Evolutionary conservation across 1,284 basidiomycete genomes (phyloP).

Genomic region (Dichomitus squalens): DNA sequence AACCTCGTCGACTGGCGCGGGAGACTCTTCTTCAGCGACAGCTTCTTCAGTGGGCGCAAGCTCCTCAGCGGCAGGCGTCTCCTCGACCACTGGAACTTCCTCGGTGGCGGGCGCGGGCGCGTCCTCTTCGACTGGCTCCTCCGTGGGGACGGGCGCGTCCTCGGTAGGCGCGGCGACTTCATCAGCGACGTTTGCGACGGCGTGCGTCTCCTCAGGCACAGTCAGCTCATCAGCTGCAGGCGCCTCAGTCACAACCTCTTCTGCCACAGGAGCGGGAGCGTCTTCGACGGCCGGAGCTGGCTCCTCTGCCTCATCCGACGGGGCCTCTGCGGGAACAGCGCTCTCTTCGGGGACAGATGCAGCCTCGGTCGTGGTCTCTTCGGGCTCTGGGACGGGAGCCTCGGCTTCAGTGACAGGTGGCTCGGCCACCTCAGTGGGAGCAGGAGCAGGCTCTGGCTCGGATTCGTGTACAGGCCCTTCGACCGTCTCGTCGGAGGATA

Average conservation of each 20-base stretch:
- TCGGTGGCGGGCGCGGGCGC: slow-evolving; percentile 1
- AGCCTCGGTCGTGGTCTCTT: background rate
- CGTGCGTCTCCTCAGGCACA: slow-evolving; percentile 8
- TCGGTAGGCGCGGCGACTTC: slow-evolving; percentile 2
- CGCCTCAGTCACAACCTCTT: background rate
- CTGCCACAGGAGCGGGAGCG: background rate
- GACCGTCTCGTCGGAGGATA: background rate
- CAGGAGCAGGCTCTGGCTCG: slow-evolving; percentile 3
- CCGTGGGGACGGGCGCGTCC: background rate
- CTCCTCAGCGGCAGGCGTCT: background rate
- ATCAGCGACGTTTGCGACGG: background rate
- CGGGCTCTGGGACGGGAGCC: background rate
- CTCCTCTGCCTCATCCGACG: slow-evolving; percentile 10
- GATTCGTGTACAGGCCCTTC: background rate
- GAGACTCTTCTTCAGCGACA: background rate
- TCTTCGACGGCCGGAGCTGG: slow-evolving; percentile 9
- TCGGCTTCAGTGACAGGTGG: slow-evolving; percentile 1
- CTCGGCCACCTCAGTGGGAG: slow-evolving; percentile 2
- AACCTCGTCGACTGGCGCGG: slow-evolving; percentile 5
- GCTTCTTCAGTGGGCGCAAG: slow-evolving; percentile 1
- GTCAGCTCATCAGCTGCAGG: slow-evolving; percentile 11
- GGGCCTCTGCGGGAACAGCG: slow-evolving; percentile 2
- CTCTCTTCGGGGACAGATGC: background rate
- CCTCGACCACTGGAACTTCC: slow-evolving; percentile 2
- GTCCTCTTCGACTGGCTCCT: slow-evolving; percentile 1